These are phyloP conservation scores for Sarocladium kiliense DNA, from an alignment of 2,329 filamentous ascomycete genomes.

Conservation along the genomic window DNA sequence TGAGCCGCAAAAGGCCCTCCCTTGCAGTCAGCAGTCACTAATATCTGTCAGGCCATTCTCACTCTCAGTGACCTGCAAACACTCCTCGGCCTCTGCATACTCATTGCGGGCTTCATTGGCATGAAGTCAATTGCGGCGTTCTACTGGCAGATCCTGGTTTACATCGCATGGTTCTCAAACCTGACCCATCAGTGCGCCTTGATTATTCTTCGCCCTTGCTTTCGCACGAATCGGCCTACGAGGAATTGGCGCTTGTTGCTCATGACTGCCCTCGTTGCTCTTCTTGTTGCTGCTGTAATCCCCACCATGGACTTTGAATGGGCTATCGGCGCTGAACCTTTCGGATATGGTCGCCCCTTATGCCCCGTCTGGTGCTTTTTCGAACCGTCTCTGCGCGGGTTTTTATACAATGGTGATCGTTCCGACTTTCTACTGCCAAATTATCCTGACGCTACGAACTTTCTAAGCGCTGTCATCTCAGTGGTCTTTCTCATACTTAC, in stretches of 20 bases:
- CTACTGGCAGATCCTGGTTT: conserved; percentile 23
- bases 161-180: conserved; percentile 26
- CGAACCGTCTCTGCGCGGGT: neutral
- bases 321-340: neutral
- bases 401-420: too few species aligned
- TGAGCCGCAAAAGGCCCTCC: too few species aligned
- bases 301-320: neutral
- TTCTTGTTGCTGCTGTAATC: neutral
- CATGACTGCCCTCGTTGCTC: neutral
- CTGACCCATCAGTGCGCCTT: conserved; percentile 20
- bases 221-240: neutral
- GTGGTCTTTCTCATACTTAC: neutral
- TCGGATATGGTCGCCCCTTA: too few species aligned
- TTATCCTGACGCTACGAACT: neutral
- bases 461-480: neutral
- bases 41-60: neutral
- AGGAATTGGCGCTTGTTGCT: neutral
- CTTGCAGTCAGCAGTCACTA: neutral
- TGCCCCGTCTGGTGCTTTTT: neutral
- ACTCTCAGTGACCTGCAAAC: conserved; percentile 16
- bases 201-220: neutral
- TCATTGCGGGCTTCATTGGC: conserved; percentile 20
- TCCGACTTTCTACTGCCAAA: neutral
- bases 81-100: conserved; percentile 22
- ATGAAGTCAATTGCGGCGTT: conserved; percentile 18